Evolutionary conservation across 2,329 filamentous ascomycete species (phyloP), one percentile per base, ranked within the genome.

Genomic region (Gaeumannomyces tritici): DNA sequence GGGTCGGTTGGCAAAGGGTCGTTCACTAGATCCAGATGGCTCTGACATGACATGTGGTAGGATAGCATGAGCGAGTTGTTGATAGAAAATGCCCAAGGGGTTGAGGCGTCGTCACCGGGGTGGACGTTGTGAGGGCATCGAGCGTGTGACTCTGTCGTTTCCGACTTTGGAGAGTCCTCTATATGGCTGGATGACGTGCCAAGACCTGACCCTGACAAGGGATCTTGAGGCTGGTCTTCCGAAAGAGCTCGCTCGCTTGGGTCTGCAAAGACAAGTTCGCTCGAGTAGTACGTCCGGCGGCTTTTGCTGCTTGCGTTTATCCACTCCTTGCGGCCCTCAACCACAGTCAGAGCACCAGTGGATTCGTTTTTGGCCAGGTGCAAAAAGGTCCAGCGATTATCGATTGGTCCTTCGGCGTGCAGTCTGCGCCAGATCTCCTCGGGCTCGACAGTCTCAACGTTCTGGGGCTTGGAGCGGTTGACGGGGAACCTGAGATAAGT

Each of bases 241-340:
- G 58, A 47, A 21, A 15, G 18, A 18, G 31, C 24, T 51, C 15
- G 35, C 12, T 51, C 58, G 28, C n/a, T 31, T 24, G 42, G 51
- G 51, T n/a, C 18, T 11, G 33, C 54, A 65, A 84, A 85, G 2
- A 68, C 63, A n/a, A 87, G 74, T 21, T 77, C 72, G 15, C 79
- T 83, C 13, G 77, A 83, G 71, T 92, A 92, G 68, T 87, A 90
- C 0, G 83, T 89, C 29, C 89, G 80, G 55, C 80, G 78, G 63
- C 85, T 85, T 28, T 80, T 80, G 63, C 84, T 86, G 27, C 78
- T 76, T 33, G 72, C 71, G 0, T 66, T 65, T 8, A 29, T 61
- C 85, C 87, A 91, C 71, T 92, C 89, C 31, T 85, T 86, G 18
- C 89, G 80, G 33, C 82, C 83, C 71, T 93, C 89, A 0, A 90